Evolutionary conservation across 805 yeast genomes (phyloP).

Genomic region (Pichia phayaonensis): DNA sequence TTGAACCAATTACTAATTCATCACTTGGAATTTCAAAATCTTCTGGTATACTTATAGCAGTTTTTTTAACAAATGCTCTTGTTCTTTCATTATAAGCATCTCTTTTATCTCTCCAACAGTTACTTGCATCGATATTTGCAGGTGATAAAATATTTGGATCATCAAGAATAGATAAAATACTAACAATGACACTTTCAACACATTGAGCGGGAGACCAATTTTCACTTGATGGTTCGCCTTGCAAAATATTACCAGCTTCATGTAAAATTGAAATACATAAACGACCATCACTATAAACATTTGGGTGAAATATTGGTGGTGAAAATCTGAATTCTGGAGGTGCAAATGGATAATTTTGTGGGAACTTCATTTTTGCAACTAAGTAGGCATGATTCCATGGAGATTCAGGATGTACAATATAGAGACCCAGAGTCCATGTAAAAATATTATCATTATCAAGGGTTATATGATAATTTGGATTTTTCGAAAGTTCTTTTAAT

Average conservation of each 20-base stretch:
- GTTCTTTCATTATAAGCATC: constrained; percentile 71
- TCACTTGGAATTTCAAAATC: constrained; percentile 69
- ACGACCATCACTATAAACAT: constrained; percentile 88
- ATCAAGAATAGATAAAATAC: constrained; percentile 82
- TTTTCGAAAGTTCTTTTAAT: constrained; percentile 24
- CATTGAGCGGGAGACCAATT: constrained; percentile 94
- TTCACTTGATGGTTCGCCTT: constrained; percentile 88
- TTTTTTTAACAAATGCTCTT: constrained; percentile 71
- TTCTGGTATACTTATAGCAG: constrained; percentile 78
- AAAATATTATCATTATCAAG: constrained; percentile 50
- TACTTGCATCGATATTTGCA: constrained; percentile 94
- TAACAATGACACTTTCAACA: constrained; percentile 82
- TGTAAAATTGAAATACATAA: constrained; percentile 56
- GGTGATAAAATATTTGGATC: constrained; percentile 93
- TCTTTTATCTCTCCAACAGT: constrained; percentile 76
- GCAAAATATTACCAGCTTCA: constrained; percentile 82
- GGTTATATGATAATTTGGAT: constrained; percentile 29
- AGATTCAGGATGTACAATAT: constrained; percentile 85
- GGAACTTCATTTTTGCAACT: constrained; percentile 91
- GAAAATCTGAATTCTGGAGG: constrained; percentile 93
- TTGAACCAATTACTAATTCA: constrained; percentile 18
- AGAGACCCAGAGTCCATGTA: constrained; percentile 80
- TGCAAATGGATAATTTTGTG: constrained; percentile 80
- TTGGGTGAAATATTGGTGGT: constrained; percentile 92
- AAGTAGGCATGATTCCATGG: constrained; percentile 92